phyloP scores from a whole-genome alignment of 75 land plant species.

The Pinus albicaulis region DNA sequence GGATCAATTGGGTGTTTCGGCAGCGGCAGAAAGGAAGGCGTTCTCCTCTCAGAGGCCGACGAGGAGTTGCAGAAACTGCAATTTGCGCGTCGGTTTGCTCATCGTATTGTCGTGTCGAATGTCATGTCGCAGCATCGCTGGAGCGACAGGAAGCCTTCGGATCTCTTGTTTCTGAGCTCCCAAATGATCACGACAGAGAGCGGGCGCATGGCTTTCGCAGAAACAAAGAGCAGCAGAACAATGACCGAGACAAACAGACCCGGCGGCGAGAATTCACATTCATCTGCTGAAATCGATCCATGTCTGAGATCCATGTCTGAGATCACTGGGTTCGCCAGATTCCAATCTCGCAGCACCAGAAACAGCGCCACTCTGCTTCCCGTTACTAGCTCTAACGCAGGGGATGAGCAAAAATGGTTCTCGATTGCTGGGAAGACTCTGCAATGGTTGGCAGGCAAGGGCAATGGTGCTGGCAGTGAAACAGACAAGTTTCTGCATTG shows the following conservation, averaged over 20 bases:
- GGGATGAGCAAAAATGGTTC: constrained; percentile 35
- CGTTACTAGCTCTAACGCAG: neutral
- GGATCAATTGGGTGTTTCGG: neutral
- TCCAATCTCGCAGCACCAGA: neutral
- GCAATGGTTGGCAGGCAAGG: constrained; percentile 38
- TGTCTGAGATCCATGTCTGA: neutral
- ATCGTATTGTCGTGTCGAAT: constrained; percentile 61
- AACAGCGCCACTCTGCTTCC: too few species aligned
- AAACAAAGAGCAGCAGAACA: neutral
- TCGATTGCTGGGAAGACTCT: constrained; percentile 84
- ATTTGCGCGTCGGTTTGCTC: constrained; percentile 44
- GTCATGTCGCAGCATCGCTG: constrained; percentile 40
- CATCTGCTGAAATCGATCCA: neutral
- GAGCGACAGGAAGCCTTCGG: constrained; percentile 79
- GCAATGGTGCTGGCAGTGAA: neutral
- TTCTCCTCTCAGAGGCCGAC: constrained; percentile 1
- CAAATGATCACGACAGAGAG: constrained; percentile 23
- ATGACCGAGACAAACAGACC: neutral
- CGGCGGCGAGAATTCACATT: neutral
- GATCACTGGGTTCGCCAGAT: neutral
- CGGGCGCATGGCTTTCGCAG: neutral
- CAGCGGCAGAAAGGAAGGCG: neutral
- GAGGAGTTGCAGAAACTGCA: neutral
- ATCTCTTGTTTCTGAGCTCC: constrained; percentile 52
- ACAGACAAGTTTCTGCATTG: neutral